These are phyloP conservation scores for Bruguiera sexangula DNA, from an alignment of 345 rosid genomes.

Conservation along the genomic window DNA sequence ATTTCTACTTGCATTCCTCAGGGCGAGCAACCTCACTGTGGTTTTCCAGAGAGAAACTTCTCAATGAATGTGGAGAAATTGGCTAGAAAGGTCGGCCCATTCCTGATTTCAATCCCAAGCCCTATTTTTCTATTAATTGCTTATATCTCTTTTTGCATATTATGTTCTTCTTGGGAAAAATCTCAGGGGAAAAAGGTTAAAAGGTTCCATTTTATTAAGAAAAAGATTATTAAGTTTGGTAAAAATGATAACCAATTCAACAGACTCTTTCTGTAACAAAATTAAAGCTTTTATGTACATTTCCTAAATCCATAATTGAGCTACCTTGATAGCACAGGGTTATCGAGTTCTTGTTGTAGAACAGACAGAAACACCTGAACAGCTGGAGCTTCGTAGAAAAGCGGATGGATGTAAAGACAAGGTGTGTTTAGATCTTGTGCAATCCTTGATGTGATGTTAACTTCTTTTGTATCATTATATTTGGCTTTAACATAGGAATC, in stretches of 20 bases:
- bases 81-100: slow-evolving; percentile 72
- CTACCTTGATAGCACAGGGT: slow-evolving; percentile 55
- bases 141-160: slow-evolving; percentile 11
- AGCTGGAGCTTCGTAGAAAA: slow-evolving; percentile 84
- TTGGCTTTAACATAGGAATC: background rate
- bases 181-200: background rate
- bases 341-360: slow-evolving; percentile 94
- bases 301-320: background rate
- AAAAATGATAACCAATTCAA: too few species aligned
- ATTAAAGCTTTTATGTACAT: too few species aligned
- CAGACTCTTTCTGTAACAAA: too few species aligned
- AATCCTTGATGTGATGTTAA: background rate
- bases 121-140: slow-evolving; percentile 10
- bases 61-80: slow-evolving; percentile 83
- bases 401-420: slow-evolving; percentile 90
- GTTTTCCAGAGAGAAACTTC: slow-evolving; percentile 95
- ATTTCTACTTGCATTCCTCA: slow-evolving; percentile 23
- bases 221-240: too few species aligned
- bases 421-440: slow-evolving; percentile 32
- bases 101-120: slow-evolving; percentile 12
- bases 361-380: slow-evolving; percentile 99
- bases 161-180: slow-evolving; percentile 10
- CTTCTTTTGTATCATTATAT: background rate
- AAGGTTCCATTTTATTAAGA: too few species aligned
- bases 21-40: slow-evolving; percentile 99